These are phyloP conservation scores for Aristolochia contorta DNA, from an alignment of 164 flowering plant genomes.

Conservation along the genomic window DNA sequence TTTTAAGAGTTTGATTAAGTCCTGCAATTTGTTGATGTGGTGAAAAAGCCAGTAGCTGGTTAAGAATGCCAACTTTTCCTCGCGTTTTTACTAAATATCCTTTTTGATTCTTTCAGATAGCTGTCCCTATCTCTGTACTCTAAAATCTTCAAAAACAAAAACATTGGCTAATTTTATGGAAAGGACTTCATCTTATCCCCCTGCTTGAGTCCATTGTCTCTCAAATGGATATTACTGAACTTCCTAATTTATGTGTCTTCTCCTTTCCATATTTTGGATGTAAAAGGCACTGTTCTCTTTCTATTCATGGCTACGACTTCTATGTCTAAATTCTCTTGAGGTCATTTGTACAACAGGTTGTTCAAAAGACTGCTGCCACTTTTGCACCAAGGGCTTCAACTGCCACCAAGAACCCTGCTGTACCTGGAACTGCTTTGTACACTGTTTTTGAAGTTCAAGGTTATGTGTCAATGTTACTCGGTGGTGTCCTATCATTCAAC, in stretches of 20 bases:
- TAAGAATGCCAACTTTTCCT: too few relatives aligned
- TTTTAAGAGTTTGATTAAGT: too few relatives aligned
- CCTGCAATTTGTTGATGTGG: too few relatives aligned
- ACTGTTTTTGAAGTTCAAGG: slow-evolving; percentile 92
- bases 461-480: slow-evolving; percentile 75
- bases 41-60: too few relatives aligned
- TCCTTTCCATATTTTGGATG: neutral
- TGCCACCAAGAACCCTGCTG: slow-evolving; percentile 82
- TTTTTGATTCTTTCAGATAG: too few relatives aligned
- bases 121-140: too few relatives aligned
- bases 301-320: neutral
- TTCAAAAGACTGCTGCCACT: slow-evolving; percentile 92
- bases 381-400: slow-evolving; percentile 99
- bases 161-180: too few relatives aligned
- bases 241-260: neutral
- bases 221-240: neutral
- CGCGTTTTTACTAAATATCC: too few relatives aligned
- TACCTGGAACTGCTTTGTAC: slow-evolving; percentile 73
- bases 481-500: slow-evolving; percentile 91
- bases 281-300: neutral
- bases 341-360: slow-evolving; percentile 39
- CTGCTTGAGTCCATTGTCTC: too few relatives aligned
- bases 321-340: neutral
- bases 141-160: too few relatives aligned
- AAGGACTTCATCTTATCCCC: too few relatives aligned